phyloP scores from a whole-genome alignment of 345 rosid species.

The Populus tremula region DNA sequence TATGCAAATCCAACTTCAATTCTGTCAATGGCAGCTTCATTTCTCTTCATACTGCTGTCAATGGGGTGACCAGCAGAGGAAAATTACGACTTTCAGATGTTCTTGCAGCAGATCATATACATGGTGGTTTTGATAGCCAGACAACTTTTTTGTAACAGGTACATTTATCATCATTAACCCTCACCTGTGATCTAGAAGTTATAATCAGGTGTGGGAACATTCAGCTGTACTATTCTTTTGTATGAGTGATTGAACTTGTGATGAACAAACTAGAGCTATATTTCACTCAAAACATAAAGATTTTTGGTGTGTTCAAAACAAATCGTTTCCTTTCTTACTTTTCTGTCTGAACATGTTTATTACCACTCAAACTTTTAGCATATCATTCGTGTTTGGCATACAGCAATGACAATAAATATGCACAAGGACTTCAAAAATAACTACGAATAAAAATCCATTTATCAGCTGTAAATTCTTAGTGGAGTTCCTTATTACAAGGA shows the following conservation, averaged over 20 bases:
- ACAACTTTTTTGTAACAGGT: constrained; percentile 8
- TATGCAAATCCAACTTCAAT: constrained; percentile 17
- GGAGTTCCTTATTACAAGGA: constrained; percentile 29
- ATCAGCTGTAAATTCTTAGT: constrained; percentile 21
- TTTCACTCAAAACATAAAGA: not conserved
- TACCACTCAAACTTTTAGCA: not conserved
- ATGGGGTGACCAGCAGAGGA: constrained; percentile 17
- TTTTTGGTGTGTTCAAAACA: not conserved
- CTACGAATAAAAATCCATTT: constrained; percentile 11
- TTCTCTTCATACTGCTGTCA: constrained; percentile 22
- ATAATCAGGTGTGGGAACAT: not conserved
- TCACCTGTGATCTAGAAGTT: not conserved
- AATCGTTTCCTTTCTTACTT: not conserved
- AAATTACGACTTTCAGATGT: constrained; percentile 7
- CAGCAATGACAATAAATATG: not conserved
- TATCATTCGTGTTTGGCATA: not conserved
- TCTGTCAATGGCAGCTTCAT: constrained; percentile 26
- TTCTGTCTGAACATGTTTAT: not conserved
- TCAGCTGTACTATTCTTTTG: not conserved
- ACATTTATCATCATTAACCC: constrained; percentile 9
- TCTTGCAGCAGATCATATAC: constrained; percentile 1
- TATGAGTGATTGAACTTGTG: constrained; percentile 1
- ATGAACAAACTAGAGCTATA: not conserved
- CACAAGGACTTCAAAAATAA: not conserved
- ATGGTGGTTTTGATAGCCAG: constrained; percentile 15